phyloP scores from a whole-genome alignment of 148 eudicot genomes.

The Rhododendron henanense region DNA sequence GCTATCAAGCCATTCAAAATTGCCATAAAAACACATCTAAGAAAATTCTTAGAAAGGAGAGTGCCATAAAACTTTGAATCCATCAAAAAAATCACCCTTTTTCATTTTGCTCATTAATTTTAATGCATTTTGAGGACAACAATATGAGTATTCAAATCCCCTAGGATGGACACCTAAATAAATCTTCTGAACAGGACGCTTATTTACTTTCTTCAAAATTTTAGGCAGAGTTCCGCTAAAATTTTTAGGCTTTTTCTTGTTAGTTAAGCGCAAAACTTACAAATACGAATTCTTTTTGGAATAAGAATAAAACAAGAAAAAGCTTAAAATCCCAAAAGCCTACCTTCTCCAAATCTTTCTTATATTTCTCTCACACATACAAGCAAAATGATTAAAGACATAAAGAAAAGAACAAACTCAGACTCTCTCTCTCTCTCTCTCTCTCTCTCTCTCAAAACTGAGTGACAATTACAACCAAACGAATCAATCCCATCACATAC shows the following conservation, averaged over 20 bases:
- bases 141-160: too few relatives aligned
- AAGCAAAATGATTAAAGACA: neutral
- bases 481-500: neutral
- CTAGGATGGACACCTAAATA: too few relatives aligned
- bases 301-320: too few relatives aligned
- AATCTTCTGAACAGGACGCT: too few relatives aligned
- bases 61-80: neutral
- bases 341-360: neutral
- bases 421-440: conserved; percentile 1
- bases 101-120: neutral
- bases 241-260: too few relatives aligned
- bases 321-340: too few relatives aligned
- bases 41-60: too few relatives aligned
- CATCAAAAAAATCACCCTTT: neutral
- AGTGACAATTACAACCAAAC: neutral
- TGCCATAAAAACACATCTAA: neutral
- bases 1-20: neutral
- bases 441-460: conserved; percentile 7
- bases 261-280: too few relatives aligned
- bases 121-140: too few relatives aligned
- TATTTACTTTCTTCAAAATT: too few relatives aligned
- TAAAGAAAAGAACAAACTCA: neutral
- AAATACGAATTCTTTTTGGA: too few relatives aligned
- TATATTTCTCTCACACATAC: neutral
- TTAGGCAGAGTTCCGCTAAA: too few relatives aligned